Evolutionary conservation across 208 protist species (phyloP), one percentile per base, ranked within the genome.

Genomic region (Phytomonas serpens): DNA sequence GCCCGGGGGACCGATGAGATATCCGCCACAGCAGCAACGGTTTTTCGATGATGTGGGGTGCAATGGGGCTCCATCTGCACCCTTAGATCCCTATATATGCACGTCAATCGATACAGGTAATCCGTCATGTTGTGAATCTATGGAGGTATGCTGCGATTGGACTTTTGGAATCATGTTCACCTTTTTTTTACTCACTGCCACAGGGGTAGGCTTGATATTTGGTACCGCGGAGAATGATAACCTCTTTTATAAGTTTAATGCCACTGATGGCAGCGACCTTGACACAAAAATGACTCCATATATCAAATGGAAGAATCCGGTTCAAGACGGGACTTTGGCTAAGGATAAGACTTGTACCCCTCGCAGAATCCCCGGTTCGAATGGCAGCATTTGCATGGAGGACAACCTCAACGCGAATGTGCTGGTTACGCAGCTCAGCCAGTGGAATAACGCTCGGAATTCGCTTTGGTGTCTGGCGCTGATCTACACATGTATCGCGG

Each of bases 401-500:
- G 77, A 78, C 64, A 87, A 78, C 65, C 30, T 95, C 69, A 73
- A 86, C 74, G 85, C 84, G 23, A 83, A 85, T 63, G 74, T 72
- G 29, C 82, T 95, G 69, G 76, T 75, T n/a, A 72, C 83, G 40
- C 86, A 93, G 76, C 74, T 93, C 14, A 82, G 76, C 57, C 72
- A 72, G 47, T 95, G 87, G 86, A 92, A 79, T 47, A 85, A 81
- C 70, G 73, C 78, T 37, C 80, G 86, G 9, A 76, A 82, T 64
- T 83, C 81, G 47, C 64, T 95, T 61, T 95, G 87, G 77, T 88
- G 87, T 34, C 40, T 95, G n/a, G 83, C 86, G 23, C 74, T 91
- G 71, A 52, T 92, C 16, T 91, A 88, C 76, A 86, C 82, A 63
- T 51, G 71, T 9, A 64, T 89, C 23, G 76, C 85, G 4, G 31